Percentiles rank a stretch among this genome's conserved stretches.
Evolutionary conservation across 2,329 filamentous ascomycete species (phyloP).

Genomic region (Fusarium sp.): DNA sequence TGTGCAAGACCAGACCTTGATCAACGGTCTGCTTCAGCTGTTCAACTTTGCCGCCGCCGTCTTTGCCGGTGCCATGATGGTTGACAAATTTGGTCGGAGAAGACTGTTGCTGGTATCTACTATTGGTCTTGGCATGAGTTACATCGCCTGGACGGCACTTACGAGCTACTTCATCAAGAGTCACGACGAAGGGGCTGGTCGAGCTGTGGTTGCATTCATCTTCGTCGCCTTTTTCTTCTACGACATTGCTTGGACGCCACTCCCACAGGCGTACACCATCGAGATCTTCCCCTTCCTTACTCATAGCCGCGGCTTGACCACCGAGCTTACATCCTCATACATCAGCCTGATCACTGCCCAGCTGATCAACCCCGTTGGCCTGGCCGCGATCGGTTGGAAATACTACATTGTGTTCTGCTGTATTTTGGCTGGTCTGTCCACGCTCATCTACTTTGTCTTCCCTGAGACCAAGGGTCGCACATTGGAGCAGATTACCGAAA

Average conservation of each 20-base stretch:
- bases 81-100: slow-evolving; percentile 54
- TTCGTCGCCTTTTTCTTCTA: slow-evolving; percentile 53
- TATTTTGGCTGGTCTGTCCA: slow-evolving; percentile 45
- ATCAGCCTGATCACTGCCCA: slow-evolving; percentile 47
- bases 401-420: slow-evolving; percentile 54
- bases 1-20: slow-evolving; percentile 48
- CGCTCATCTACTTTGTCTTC: slow-evolving; percentile 51
- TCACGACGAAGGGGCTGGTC: slow-evolving; percentile 26
- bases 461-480: slow-evolving; percentile 45
- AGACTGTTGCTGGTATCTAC: slow-evolving; percentile 53
- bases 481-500: slow-evolving; percentile 42
- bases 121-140: slow-evolving; percentile 39
- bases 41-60: slow-evolving; percentile 51
- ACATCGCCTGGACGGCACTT: not conserved
- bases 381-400: slow-evolving; percentile 51
- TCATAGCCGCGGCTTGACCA: slow-evolving; percentile 2
- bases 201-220: slow-evolving; percentile 49
- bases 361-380: slow-evolving; percentile 53
- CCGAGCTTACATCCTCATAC: not conserved
- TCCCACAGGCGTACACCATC: slow-evolving; percentile 42
- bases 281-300: slow-evolving; percentile 38
- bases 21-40: slow-evolving; percentile 47
- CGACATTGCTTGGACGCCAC: slow-evolving; percentile 49
- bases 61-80: slow-evolving; percentile 50
- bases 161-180: slow-evolving; percentile 6